These are phyloP conservation scores for Ilyonectria sp. DNA, from an alignment of 2,329 filamentous ascomycete genomes.

Conservation along the genomic window DNA sequence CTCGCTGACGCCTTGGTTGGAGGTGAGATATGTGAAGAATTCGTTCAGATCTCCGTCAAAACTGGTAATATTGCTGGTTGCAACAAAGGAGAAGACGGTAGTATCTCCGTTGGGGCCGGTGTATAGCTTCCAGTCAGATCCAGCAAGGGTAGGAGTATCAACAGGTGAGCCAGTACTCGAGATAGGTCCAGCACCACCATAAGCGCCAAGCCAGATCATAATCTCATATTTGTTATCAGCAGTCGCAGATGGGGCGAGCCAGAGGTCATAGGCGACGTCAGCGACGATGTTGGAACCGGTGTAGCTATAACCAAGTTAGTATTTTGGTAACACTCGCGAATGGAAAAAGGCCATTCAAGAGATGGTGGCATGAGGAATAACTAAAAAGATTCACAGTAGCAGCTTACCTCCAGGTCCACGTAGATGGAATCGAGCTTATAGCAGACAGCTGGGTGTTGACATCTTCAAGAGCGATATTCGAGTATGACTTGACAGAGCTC, in stretches of 20 bases:
- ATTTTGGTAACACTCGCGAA: background rate
- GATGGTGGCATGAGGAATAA: too few species aligned
- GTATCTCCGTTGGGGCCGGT: slow-evolving; percentile 69
- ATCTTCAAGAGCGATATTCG: slow-evolving; percentile 58
- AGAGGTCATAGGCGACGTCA: slow-evolving; percentile 73
- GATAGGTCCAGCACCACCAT: slow-evolving; percentile 72
- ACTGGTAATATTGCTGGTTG: slow-evolving; percentile 57
- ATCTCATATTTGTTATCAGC: slow-evolving; percentile 68
- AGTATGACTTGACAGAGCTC: slow-evolving; percentile 61
- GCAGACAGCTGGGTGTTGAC: slow-evolving; percentile 53
- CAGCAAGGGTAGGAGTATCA: slow-evolving; percentile 65
- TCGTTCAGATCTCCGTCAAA: slow-evolving; percentile 70
- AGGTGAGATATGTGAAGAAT: slow-evolving; percentile 71
- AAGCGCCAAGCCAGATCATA: slow-evolving; percentile 74
- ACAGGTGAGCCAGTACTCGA: slow-evolving; percentile 27
- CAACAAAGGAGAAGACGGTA: slow-evolving; percentile 70
- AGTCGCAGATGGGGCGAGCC: slow-evolving; percentile 64
- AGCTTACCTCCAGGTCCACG: slow-evolving; percentile 47
- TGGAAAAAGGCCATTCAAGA: too few species aligned
- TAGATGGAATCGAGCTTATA: slow-evolving; percentile 55
- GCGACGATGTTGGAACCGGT: slow-evolving; percentile 56
- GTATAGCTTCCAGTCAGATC: slow-evolving; percentile 69
- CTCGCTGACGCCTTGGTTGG: slow-evolving; percentile 55
- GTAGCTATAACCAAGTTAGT: slow-evolving; percentile 47
- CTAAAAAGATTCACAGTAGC: background rate